Conservation (phyloP, 345 rosid species). For the Lumnitzera littorea region DNA sequence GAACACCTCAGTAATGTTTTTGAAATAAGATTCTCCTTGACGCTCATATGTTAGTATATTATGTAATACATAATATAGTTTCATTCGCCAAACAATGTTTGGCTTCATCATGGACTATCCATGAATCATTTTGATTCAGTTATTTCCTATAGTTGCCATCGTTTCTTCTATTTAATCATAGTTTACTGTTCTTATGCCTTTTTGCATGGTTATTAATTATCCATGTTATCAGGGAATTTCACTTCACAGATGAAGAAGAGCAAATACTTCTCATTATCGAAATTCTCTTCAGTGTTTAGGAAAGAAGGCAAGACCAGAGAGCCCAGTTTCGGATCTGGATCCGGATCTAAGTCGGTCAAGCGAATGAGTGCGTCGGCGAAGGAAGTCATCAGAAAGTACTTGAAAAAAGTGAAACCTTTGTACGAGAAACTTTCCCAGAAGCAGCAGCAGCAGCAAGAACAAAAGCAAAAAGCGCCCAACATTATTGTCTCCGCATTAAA, state of each 20-base stretch:
- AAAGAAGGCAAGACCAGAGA: constrained; percentile 38
- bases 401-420: constrained; percentile 89
- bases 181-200: too few species aligned
- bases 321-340: not conserved
- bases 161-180: too few species aligned
- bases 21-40: too few species aligned
- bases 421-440: constrained; percentile 79
- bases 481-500: not conserved
- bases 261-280: constrained; percentile 61
- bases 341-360: constrained; percentile 41
- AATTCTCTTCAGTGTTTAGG: constrained; percentile 85
- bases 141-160: too few species aligned
- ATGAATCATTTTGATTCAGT: too few species aligned
- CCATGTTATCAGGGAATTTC: too few species aligned
- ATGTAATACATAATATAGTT: too few species aligned
- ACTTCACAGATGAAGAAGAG: constrained; percentile 21
- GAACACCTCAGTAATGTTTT: too few species aligned
- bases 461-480: not conserved
- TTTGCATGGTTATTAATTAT: too few species aligned
- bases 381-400: constrained; percentile 70
- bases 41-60: too few species aligned
- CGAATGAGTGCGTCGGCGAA: constrained; percentile 72
- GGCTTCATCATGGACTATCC: too few species aligned
- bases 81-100: too few species aligned
- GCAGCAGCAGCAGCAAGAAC: constrained; percentile 18